These are phyloP conservation scores for Daldinia decipiens DNA, from an alignment of 495 filamentous ascomycete genomes.

Conservation along the genomic window DNA sequence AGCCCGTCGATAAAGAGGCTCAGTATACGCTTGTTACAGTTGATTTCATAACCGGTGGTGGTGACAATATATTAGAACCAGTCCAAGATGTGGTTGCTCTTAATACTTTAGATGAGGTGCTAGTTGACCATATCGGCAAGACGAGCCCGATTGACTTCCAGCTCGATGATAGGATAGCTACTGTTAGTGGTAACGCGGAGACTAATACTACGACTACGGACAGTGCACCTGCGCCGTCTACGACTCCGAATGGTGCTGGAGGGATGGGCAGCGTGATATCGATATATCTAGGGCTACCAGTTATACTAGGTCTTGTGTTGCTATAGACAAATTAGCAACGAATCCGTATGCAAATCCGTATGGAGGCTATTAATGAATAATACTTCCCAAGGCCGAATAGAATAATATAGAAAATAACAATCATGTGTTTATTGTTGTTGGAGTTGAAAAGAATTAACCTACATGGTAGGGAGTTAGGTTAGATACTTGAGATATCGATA, in stretches of 20 bases:
- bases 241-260: constrained; percentile 3
- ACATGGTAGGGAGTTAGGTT: no score
- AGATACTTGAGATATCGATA: no score
- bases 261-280: constrained; percentile 8
- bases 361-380: no score
- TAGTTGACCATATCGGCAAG: constrained; percentile 57
- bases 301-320: constrained; percentile 6
- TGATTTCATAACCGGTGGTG: constrained; percentile 65
- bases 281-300: constrained; percentile 9
- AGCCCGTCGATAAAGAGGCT: constrained; percentile 48
- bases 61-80: constrained; percentile 63
- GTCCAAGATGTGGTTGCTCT: constrained; percentile 52
- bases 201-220: constrained; percentile 4
- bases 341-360: no score
- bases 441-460: no score
- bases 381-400: no score
- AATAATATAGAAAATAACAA: no score
- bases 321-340: not conserved
- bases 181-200: constrained; percentile 39
- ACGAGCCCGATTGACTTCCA: constrained; percentile 57
- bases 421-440: no score
- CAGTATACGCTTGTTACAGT: constrained; percentile 63
- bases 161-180: constrained; percentile 61
- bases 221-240: not conserved
- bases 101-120: constrained; percentile 63